Conservation (phyloP, 441 rosid species). For the Breynia disticha region DNA sequence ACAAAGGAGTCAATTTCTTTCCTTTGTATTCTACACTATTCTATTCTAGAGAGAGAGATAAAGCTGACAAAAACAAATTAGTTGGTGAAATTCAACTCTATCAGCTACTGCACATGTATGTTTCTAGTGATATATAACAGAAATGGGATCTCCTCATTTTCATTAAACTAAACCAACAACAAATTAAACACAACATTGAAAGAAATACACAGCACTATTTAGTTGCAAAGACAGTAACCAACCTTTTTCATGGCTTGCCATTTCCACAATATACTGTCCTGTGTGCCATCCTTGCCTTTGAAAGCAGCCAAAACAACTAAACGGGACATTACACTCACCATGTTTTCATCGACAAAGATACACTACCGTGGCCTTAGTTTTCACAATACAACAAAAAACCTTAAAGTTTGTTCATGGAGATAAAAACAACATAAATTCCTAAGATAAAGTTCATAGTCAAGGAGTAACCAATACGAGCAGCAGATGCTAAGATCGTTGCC, state of each 20-base stretch:
- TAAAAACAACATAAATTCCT: conserved; percentile 91
- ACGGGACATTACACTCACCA: too few species aligned
- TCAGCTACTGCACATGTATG: too few species aligned
- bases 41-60: too few species aligned
- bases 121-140: too few species aligned
- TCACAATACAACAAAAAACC: too few species aligned
- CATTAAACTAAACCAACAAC: neutral
- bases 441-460: conserved; percentile 80
- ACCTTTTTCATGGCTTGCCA: conserved; percentile 33
- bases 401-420: conserved; percentile 45
- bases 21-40: too few species aligned
- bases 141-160: too few species aligned
- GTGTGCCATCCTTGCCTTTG: conserved; percentile 76
- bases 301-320: conserved; percentile 86
- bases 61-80: too few species aligned
- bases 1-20: too few species aligned
- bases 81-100: too few species aligned
- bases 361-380: too few species aligned
- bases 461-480: conserved; percentile 76
- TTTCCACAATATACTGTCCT: conserved; percentile 44
- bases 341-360: too few species aligned
- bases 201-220: neutral
- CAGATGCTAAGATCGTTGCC: conserved; percentile 97
- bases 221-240: conserved; percentile 27
- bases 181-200: neutral